A percentile compares a stretch with the other conserved stretches of the same genome.
These are phyloP conservation scores for Pseudogymnoascus sp. DNA, from an alignment of 2,329 filamentous ascomycete genomes.

Conservation along the genomic window DNA sequence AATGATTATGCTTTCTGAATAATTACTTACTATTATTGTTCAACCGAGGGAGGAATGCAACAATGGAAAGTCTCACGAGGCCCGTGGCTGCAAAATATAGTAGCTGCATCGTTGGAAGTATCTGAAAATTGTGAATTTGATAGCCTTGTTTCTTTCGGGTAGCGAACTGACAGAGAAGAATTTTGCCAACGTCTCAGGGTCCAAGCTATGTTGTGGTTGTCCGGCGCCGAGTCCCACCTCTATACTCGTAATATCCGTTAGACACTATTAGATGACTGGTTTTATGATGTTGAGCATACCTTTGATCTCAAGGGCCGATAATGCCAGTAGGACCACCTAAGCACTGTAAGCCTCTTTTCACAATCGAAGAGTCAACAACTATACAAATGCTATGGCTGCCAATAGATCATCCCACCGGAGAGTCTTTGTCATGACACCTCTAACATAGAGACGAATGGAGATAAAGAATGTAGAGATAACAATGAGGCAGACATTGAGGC, in stretches of 20 bases:
- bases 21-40: constrained; percentile 28
- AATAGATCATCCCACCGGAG: constrained; percentile 28
- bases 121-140: constrained; percentile 12
- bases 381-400: constrained; percentile 23
- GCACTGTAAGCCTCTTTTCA: not conserved
- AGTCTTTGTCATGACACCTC: constrained; percentile 27
- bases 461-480: constrained; percentile 26
- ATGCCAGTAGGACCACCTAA: constrained; percentile 16
- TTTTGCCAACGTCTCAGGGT: not conserved
- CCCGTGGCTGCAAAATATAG: constrained; percentile 28
- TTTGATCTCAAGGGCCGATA: constrained; percentile 10
- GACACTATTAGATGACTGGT: not conserved
- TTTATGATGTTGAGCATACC: not conserved
- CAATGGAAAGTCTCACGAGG: constrained; percentile 29
- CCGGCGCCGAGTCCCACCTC: constrained; percentile 3
- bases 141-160: constrained; percentile 21
- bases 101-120: constrained; percentile 14
- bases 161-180: constrained; percentile 11
- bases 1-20: not conserved
- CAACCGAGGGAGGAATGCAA: constrained; percentile 31
- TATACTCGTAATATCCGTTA: not conserved
- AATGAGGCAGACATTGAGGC: constrained; percentile 24
- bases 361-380: constrained; percentile 10
- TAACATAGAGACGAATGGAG: constrained; percentile 24
- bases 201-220: not conserved